Evolutionary conservation across 495 filamentous ascomycete species (phyloP), one percentile per base, ranked within the genome.

Genomic region (Aspergillus bridgeri): DNA sequence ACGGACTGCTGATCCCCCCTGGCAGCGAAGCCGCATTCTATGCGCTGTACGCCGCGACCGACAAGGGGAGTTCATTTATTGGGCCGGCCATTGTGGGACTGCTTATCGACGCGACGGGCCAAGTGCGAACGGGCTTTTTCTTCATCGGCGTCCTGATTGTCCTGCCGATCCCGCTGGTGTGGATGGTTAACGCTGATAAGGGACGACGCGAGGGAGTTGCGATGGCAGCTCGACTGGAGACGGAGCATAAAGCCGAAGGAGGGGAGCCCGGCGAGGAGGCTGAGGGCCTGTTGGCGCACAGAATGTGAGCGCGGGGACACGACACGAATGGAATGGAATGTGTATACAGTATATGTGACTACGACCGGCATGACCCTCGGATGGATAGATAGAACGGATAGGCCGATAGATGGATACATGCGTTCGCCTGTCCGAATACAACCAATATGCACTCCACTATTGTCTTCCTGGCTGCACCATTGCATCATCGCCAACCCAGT

Each of bases 11-110:
- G 50, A 84, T 96, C 65, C 92, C 92, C 5, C 90, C 90, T 0
- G 91, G 91, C n/a, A 90, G 81, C 24, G 92, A 96, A 69, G 92
- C 92, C 0, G 90, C 92, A 0, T 96, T 96, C 64, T 96, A 92
- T 70, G 92, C 92, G 0, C 79, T 96, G 5, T 96, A 96, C 62
- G 92, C 92, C 3, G 93, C 94, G 51, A 96, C 92, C 7, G 92
- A 96, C 65, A 96, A 96, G 68, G 92, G 92, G 0, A 91, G 87
- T 24, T 91, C 87, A 58, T 82, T 96, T 25, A 92, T 96, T 60
- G 92, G 92, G 0, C 92, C 92, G 11, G 87, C 90, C 0, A 88
- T 96, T 56, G 92, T 96, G 0, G 92, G 92, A 0, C 77, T 84
- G 8, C 88, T 96, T 20, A 90, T 91, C 18, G 91, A 96, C 60